A percentile compares a stretch with the other conserved stretches of the same genome.
Evolutionary conservation across 768 basidiomycete genomes (phyloP).

Genomic region (Suillus decipiens): DNA sequence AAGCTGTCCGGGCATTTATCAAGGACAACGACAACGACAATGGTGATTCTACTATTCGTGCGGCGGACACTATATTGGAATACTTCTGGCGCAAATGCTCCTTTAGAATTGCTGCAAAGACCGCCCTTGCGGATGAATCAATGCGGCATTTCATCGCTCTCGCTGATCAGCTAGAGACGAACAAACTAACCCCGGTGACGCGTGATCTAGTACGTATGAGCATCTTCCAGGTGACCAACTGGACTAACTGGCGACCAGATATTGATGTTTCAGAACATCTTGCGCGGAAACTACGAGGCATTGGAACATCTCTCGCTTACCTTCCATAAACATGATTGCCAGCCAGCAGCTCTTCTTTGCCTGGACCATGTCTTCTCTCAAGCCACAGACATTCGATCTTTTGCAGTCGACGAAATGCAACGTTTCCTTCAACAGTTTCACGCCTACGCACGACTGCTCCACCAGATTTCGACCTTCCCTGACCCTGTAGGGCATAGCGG

Average conservation of each 20-base stretch:
- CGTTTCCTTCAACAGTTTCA: slow-evolving; percentile 36
- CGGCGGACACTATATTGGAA: slow-evolving; percentile 40
- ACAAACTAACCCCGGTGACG: slow-evolving; percentile 11
- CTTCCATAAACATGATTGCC: slow-evolving; percentile 32
- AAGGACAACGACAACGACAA: slow-evolving; percentile 29
- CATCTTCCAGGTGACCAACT: slow-evolving; percentile 21
- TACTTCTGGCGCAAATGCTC: slow-evolving; percentile 48
- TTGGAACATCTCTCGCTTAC: slow-evolving; percentile 35
- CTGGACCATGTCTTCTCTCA: slow-evolving; percentile 42
- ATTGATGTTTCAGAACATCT: slow-evolving; percentile 40
- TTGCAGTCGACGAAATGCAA: slow-evolving; percentile 29
- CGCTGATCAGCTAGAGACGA: slow-evolving; percentile 17
- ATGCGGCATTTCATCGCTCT: slow-evolving; percentile 29
- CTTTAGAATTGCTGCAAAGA: slow-evolving; percentile 34
- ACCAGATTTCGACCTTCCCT: slow-evolving; percentile 26
- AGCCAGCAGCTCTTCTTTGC: slow-evolving; percentile 42
- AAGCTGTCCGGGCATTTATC: slow-evolving; percentile 50
- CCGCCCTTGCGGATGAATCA: not conserved
- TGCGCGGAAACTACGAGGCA: slow-evolving; percentile 18
- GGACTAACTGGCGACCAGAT: slow-evolving; percentile 18
- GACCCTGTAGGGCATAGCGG: slow-evolving; percentile 27
- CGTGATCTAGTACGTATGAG: slow-evolving; percentile 16
- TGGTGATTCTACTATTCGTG: slow-evolving; percentile 38
- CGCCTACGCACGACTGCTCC: slow-evolving; percentile 36
- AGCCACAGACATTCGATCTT: slow-evolving; percentile 27